Base-by-base conservation (phyloP, 768 basidiomycete genomes). In the Pisolithus microcarpus region DNA sequence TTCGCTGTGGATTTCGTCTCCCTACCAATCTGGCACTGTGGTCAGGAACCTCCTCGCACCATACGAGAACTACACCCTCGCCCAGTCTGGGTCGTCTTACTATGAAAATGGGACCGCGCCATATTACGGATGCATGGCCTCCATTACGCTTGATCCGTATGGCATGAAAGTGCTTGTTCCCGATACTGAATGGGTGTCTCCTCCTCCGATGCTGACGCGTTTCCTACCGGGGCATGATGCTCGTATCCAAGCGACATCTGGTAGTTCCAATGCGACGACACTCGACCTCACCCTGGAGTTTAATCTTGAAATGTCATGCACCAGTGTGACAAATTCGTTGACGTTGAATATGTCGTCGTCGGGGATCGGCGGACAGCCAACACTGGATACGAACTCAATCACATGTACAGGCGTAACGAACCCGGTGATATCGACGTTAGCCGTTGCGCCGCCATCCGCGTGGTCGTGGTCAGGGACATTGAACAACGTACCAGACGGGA, bases 161-260 rank as follows among this genome's bases (percentile, higher is more conserved):
- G 80, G 85, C 30, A 92, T 85, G 77, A 92, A 93, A 67, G 82
- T 80, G 1, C 73, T 92, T 18, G 90, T 96, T 7, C 88, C 87
- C 0, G 38, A 53, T 0, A 58, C 52, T 0, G 73, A 85, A 56
- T 96, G 91, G 90, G 70, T 80, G 6, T 57, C 79, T 6, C 82
- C 87, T 48, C 78, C 73, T 5, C 88, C 92, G 15, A 78, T 80
- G 50, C 65, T 96, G 51, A 90, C 89, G 16, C 79, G 78, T 49
- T 95, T 95, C 67, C 63, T 67, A 2, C 93, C 93, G 0, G 92
- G 93, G 1, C 93, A 96, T 65, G 93, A 96, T 59, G 75, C 81
- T 39, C 85, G 93, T 39, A 70, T 91, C 37, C 64, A 66, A 16
- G 76, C 75, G 18, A 48, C 37, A 1, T 7, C 58, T 8, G 63